These are phyloP conservation scores for Eucalyptus regnans DNA, from an alignment of 345 rosid species.

Conservation along the genomic window DNA sequence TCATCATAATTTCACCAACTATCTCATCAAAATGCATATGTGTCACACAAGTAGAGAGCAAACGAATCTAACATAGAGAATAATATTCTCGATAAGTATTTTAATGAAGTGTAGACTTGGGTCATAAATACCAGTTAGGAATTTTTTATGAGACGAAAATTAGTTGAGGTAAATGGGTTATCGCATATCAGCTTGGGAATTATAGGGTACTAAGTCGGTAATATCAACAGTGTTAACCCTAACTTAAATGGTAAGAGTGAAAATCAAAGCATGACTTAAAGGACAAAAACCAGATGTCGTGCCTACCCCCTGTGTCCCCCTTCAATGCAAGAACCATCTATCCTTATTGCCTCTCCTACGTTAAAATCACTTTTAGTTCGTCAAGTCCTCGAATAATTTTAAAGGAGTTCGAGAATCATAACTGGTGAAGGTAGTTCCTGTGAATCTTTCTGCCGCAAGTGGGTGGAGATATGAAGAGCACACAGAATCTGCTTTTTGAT, in stretches of 20 bases:
- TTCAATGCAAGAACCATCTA: neutral
- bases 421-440: neutral
- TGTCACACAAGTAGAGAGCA: neutral
- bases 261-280: neutral
- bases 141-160: neutral
- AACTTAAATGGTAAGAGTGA: neutral
- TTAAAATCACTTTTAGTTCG: neutral
- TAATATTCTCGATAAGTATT: neutral
- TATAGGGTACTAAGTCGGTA: neutral
- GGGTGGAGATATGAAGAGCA: neutral
- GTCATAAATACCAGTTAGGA: neutral
- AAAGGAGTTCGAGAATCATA: neutral
- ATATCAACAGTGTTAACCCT: neutral
- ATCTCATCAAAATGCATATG: neutral
- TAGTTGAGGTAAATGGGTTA: neutral
- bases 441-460: neutral
- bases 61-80: rapidly evolving
- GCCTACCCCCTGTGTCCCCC: neutral
- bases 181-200: neutral
- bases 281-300: neutral
- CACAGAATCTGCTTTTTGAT: neutral
- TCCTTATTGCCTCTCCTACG: neutral
- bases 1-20: neutral
- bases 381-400: neutral
- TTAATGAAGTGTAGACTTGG: neutral